Evolutionary conservation across 2,329 filamentous ascomycete species (phyloP).

Genomic region (Aspergillus neoniger): DNA sequence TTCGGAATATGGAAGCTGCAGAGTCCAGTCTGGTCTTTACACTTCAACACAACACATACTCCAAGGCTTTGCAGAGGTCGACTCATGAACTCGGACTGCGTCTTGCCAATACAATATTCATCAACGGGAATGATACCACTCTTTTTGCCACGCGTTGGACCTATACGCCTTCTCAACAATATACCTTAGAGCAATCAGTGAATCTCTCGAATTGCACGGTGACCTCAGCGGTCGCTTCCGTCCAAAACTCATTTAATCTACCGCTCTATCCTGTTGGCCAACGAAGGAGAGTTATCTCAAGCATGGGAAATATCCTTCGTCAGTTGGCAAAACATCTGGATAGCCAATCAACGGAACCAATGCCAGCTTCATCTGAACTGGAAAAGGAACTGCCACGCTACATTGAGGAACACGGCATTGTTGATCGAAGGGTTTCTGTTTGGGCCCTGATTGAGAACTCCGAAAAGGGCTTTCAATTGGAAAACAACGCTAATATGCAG

Average conservation of each 20-base stretch:
- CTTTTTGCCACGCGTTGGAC: constrained; percentile 41
- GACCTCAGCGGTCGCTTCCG: constrained; percentile 16
- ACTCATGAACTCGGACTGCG: constrained; percentile 41
- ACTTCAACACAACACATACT: constrained; percentile 13
- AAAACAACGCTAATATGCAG: constrained; percentile 15
- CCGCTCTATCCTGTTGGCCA: constrained; percentile 41
- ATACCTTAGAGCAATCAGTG: constrained; percentile 28
- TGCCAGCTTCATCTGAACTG: constrained; percentile 45
- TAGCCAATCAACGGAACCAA: constrained; percentile 29
- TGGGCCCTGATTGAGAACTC: constrained; percentile 43
- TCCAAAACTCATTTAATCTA: constrained; percentile 28
- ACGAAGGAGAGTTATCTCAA: constrained; percentile 40
- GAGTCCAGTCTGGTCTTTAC: constrained; percentile 38
- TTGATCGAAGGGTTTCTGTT: constrained; percentile 41
- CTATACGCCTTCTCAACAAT: constrained; percentile 24
- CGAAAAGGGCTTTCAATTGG: constrained; percentile 16
- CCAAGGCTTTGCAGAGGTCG: neutral
- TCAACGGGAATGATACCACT: constrained; percentile 45
- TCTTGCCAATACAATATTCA: constrained; percentile 46
- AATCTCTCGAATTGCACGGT: constrained; percentile 38
- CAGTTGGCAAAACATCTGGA: constrained; percentile 40
- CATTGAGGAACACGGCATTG: constrained; percentile 40
- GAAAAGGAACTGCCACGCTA: constrained; percentile 45
- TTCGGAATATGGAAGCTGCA: constrained; percentile 32
- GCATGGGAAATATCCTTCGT: constrained; percentile 48